These are phyloP conservation scores for Fusarium aywerte DNA, from an alignment of 2,329 filamentous ascomycete genomes.

Conservation along the genomic window DNA sequence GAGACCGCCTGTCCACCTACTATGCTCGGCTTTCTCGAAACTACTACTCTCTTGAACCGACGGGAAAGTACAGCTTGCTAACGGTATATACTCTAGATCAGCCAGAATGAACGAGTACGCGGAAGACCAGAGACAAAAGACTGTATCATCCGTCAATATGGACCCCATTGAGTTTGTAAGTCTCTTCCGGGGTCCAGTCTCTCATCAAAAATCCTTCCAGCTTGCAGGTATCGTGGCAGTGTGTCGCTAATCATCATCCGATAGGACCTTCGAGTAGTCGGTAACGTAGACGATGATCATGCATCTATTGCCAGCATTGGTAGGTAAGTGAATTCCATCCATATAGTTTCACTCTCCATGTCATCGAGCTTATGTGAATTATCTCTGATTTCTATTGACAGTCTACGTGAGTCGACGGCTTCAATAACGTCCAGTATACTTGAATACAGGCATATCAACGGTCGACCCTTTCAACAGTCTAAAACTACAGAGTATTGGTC, in stretches of 20 bases:
- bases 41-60: no score
- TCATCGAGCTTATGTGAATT: neutral
- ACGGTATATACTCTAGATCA: neutral
- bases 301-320: constrained; percentile 1
- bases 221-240: no score
- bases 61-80: neutral
- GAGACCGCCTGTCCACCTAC: neutral
- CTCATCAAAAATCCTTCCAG: neutral
- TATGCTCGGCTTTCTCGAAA: no score
- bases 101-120: neutral
- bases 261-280: constrained; percentile 30
- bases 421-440: constrained; percentile 38
- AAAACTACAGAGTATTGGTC: constrained; percentile 46
- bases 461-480: constrained; percentile 42
- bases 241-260: neutral
- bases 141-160: neutral
- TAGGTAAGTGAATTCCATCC: constrained; percentile 1
- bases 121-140: neutral
- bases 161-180: neutral
- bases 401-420: constrained; percentile 22
- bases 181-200: neutral
- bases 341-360: no score
- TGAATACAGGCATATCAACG: constrained; percentile 46
- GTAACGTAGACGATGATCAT: constrained; percentile 11
- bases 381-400: neutral